Evolutionary conservation across 1,284 basidiomycete genomes (phyloP).

Genomic region (Flammula alnicola): DNA sequence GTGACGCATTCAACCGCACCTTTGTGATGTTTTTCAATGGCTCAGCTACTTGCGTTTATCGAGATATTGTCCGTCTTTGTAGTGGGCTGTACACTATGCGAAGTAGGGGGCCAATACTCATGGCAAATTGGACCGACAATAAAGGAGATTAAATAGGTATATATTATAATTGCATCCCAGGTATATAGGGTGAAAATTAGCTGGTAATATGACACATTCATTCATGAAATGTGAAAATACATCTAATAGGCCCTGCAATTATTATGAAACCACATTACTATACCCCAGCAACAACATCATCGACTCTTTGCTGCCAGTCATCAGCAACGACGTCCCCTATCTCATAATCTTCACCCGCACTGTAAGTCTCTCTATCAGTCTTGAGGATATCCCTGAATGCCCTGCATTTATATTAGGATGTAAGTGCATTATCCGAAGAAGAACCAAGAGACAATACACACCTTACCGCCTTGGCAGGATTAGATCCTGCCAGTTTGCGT

Average conservation of each 20-base stretch:
- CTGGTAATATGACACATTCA: background rate
- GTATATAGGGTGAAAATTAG: background rate
- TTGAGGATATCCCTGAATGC: constrained; percentile 11
- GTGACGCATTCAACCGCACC: background rate
- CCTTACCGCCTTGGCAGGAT: constrained; percentile 2
- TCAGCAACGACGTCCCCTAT: constrained; percentile 4
- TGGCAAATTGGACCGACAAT: background rate
- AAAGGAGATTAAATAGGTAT: background rate
- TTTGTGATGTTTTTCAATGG: background rate
- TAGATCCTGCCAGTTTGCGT: constrained; percentile 3
- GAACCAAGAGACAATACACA: constrained; percentile 3
- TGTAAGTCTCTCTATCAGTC: constrained; percentile 5
- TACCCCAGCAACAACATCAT: constrained; percentile 6
- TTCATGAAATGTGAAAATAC: background rate
- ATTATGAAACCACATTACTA: background rate
- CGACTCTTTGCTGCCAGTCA: constrained; percentile 12
- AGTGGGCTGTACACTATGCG: background rate
- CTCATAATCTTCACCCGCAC: constrained; percentile 9
- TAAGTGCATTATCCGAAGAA: constrained; percentile 6
- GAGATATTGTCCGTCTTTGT: background rate
- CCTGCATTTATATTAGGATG: constrained; percentile 7
- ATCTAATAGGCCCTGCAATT: background rate
- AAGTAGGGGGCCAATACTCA: background rate
- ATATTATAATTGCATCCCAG: no score
- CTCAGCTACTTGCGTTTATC: background rate